Evolutionary conservation across 768 basidiomycete genomes (phyloP), one percentile per base, ranked within the genome.

Genomic region (Termitomyces sp.): DNA sequence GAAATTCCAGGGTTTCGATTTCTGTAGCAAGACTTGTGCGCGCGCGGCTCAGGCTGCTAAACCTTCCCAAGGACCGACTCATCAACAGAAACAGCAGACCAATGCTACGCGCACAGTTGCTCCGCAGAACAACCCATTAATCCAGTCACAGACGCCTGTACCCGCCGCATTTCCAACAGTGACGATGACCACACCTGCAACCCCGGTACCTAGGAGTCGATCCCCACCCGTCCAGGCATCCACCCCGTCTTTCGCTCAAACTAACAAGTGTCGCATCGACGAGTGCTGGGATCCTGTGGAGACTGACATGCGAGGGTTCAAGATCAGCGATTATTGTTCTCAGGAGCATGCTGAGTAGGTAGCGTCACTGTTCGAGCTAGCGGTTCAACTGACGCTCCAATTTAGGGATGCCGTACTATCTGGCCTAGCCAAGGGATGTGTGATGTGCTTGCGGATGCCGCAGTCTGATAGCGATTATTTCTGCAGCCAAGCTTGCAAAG

Each of bases 381-480:
- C 38, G 24, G 61, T 57, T 67, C 60, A 1, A 20, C 12, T 44
- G 28, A 55, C n/a, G n/a, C 12, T 11, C 1, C 18, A 15, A n/a
- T 33, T 2, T 62, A 88, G 87, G 71, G 84, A 88, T 67, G 86
- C 85, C 0, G 85, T 88, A 13, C 72, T 69, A 16, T 72, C 78
- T 18, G 84, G 86, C 33, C 65, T 86, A 38, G 81, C 74, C 38
- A 68, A 76, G 15, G 79, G 82, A 11, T 88, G 87, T 64, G 87
- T 89, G 66, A 84, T 88, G 84, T 89, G 87, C 66, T 71, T 85
- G 66, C 76, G 73, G 45, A 74, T 82, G 62, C 87, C 87, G 22
- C 87, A 89, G 69, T 80, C 81, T 59, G 78, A 78, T 42, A 74
- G 69, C 5, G 86, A 89, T 73, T 86, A 88, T 69, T 89, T 89